Evolutionary conservation across 305 asterid species (phyloP).

Genomic region (Fraxinus floribunda): DNA sequence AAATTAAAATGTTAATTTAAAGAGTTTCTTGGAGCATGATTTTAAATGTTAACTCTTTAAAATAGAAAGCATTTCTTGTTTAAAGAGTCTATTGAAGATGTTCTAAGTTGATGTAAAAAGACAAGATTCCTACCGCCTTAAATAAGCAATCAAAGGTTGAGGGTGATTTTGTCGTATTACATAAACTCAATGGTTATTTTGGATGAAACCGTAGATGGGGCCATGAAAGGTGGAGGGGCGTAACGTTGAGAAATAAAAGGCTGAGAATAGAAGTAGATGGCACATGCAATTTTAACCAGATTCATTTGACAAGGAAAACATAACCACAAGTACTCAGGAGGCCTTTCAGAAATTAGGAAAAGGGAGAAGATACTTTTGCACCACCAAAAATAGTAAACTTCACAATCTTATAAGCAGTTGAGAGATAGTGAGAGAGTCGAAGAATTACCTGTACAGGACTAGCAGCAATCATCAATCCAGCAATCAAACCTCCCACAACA

Average conservation of each 20-base stretch:
- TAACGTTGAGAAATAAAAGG: too few relatives aligned
- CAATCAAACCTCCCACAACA: constrained; percentile 71
- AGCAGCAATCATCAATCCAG: constrained; percentile 70
- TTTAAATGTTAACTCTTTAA: too few relatives aligned
- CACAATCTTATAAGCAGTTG: background rate
- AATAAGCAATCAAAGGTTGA: background rate
- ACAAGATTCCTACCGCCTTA: background rate
- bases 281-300: background rate
- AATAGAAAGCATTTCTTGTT: too few relatives aligned
- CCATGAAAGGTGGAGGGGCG: too few relatives aligned
- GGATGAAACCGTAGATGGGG: too few relatives aligned
- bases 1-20: too few relatives aligned
- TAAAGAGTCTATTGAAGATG: too few relatives aligned
- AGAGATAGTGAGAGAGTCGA: background rate
- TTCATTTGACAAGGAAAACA: background rate
- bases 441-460: constrained; percentile 59
- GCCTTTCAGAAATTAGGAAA: too few relatives aligned
- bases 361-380: too few relatives aligned
- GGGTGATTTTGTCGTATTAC: background rate
- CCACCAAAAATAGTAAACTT: too few relatives aligned
- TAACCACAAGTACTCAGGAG: background rate
- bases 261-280: background rate
- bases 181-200: too few relatives aligned
- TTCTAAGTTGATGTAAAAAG: background rate
- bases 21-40: too few relatives aligned